Base-by-base conservation (phyloP, 108 stramenopile genomes). In the Aurantiochytrium sp. region DNA sequence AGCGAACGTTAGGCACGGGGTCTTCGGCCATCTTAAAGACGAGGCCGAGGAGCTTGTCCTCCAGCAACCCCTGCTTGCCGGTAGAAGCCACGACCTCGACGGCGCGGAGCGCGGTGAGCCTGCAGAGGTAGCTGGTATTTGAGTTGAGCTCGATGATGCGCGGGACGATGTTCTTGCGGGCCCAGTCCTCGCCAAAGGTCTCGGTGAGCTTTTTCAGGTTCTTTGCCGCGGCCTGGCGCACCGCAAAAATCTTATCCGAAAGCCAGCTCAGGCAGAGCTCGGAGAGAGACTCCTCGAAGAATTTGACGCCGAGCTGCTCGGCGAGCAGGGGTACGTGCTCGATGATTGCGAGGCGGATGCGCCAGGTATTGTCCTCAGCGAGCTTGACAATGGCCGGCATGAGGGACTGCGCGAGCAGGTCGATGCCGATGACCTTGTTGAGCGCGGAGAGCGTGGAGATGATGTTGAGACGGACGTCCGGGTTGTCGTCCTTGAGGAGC, bases 341-440 rank as follows among this genome's bases (percentile, higher is more conserved):
- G 68, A 99, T 96, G 73, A 98, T 97, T 17, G 97, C 97, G 4
- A 97, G 90, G 37, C 99, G 95, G 88, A 98, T 97, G 85, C 97
- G 91, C 98, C 98, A 98, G 90, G 97, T 97, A 55, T 95, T 94
- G 92, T 98, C 97, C 89, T 97, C 95, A 12, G 98, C 97, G 54
- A 99, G 90, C 87, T 97, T 96, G 37, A 98, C 87, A 92, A 99
- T 96, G 32, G 98, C 99, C 4, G 99, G 99, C 37, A 98, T 88
- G 17, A 99, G 89, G 24, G 96, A 95, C 89, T 98, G 95, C n/a
- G 95, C 91, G 52, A 99, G 90, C 45, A 97, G 89, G 86, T 98
- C 96, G 6, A 96, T 95, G 3, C 98, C 99, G 86, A 98, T 95
- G 4, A 97, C 97, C 87, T 95, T 94, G 92, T 97, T 96, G 85